Conservation (phyloP, 2,329 filamentous ascomycete species). For the Penicillium brevicompactum region DNA sequence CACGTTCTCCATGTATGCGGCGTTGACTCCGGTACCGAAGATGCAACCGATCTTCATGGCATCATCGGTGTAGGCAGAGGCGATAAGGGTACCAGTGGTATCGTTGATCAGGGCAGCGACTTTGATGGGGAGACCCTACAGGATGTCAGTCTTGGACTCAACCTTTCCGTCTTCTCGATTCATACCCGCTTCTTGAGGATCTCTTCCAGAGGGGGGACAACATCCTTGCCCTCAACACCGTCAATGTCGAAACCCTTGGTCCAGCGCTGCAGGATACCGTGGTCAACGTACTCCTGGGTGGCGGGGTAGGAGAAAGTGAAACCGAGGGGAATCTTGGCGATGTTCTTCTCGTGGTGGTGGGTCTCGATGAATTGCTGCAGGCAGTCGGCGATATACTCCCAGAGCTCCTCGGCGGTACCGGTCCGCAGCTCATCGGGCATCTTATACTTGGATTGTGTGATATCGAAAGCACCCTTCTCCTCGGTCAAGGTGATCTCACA, state of each 20-base stretch:
- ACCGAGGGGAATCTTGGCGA: slow-evolving; percentile 70
- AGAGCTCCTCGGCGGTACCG: slow-evolving; percentile 79
- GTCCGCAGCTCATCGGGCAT: slow-evolving; percentile 93
- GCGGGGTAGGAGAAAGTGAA: slow-evolving; percentile 98
- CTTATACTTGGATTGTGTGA: slow-evolving; percentile 93
- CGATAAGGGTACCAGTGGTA: slow-evolving; percentile 94
- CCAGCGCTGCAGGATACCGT: slow-evolving; percentile 91
- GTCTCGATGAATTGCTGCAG: slow-evolving; percentile 86
- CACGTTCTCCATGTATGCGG: slow-evolving; percentile 94
- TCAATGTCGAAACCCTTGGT: slow-evolving; percentile 96
- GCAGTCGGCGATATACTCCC: slow-evolving; percentile 94
- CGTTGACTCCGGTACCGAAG: slow-evolving; percentile 97
- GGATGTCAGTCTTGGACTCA: slow-evolving; percentile 13
- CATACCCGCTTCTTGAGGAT: slow-evolving; percentile 70
- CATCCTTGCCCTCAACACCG: slow-evolving; percentile 86
- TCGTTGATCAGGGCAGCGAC: slow-evolving; percentile 94
- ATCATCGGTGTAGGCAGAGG: slow-evolving; percentile 92
- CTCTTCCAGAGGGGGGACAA: slow-evolving; percentile 83
- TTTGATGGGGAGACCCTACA: slow-evolving; percentile 83
- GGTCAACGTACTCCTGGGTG: slow-evolving; percentile 89
- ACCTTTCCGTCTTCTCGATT: slow-evolving; percentile 9
- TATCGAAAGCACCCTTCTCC: slow-evolving; percentile 86
- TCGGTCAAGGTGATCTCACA: slow-evolving; percentile 90
- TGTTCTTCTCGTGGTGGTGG: slow-evolving; percentile 70
- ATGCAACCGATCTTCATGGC: slow-evolving; percentile 96